Evolutionary conservation across 1,139 yeast species (phyloP).

Genomic region (Geotrichum bryndzae): DNA sequence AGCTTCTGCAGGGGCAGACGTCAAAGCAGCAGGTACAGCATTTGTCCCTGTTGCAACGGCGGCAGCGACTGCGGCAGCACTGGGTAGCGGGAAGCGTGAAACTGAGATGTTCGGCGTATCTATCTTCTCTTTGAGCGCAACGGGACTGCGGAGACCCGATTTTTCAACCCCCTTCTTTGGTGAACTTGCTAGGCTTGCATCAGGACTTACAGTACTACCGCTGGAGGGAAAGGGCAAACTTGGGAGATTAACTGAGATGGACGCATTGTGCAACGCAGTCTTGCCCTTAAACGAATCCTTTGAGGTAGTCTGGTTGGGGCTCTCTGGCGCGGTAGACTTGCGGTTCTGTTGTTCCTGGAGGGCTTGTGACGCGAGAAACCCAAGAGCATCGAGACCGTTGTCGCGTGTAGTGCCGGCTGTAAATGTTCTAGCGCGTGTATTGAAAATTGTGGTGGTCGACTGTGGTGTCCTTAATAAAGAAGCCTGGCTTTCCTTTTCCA

Average conservation of each 20-base stretch:
- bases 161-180: background rate
- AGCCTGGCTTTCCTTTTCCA: background rate
- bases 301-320: background rate
- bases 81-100: background rate
- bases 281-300: background rate
- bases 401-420: background rate
- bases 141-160: slow-evolving; percentile 3
- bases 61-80: background rate
- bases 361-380: slow-evolving; percentile 12
- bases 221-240: background rate
- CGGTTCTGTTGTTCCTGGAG: background rate
- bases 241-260: background rate
- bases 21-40: background rate
- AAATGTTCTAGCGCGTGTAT: background rate
- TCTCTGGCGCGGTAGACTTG: background rate
- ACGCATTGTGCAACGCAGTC: background rate
- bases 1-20: background rate
- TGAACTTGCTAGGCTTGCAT: background rate
- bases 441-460: background rate
- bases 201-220: background rate
- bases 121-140: slow-evolving; percentile 1
- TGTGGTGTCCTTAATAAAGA: background rate
- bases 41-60: background rate
- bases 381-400: slow-evolving; percentile 11
- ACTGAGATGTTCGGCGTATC: background rate